Evolutionary conservation across 768 basidiomycete species (phyloP), one percentile per base, ranked within the genome.

Genomic region (Dentipellis fragilis): DNA sequence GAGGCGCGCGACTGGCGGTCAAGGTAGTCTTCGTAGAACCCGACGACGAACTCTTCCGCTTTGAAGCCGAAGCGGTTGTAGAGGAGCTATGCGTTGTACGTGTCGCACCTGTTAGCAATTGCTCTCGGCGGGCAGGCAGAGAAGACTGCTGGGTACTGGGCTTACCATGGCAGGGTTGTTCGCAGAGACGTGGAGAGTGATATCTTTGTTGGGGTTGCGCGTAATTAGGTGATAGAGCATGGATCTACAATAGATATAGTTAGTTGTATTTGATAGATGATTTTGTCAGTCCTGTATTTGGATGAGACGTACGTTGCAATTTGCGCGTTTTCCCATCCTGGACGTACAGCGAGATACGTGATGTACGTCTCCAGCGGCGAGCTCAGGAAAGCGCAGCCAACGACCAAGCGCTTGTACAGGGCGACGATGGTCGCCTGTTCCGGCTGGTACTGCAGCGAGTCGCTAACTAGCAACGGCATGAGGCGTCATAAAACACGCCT

Each of bases 1-100:
- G 88, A 90, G 3, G 77, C 78, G 54, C 80, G 78, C 16, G 87
- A 87, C 22, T 80, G 72, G 3, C 80, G 68, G 62, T 84, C 80
- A n/a, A 90, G 72, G 65, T 90, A 90, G 46, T 84, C 76, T 46
- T 87, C 84, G 60, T 92, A 92, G 63, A 92, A 91, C 17, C 85
- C 87, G 19, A 80, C 81, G 19, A 91, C 76, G 57, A 90, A 90
- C 64, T 87, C 87, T 68, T 91, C 89, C 0, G 87, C 85, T 61
- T 92, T 91, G 75, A 92, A 90, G 23, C 89, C 89, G 62, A 92
- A 90, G 51, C 81, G 83, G 59, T 92, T 91, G 69, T 91, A 92
- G 16, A 92, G 67, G 4, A 90, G 69, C 88, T 89, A n/a, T n/a
- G n/a, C n/a, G n/a, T n/a, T n/a, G n/a, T n/a, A n/a, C n/a, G 51